Conservation (phyloP, 768 basidiomycete genomes). For the Astraeus odoratus region DNA sequence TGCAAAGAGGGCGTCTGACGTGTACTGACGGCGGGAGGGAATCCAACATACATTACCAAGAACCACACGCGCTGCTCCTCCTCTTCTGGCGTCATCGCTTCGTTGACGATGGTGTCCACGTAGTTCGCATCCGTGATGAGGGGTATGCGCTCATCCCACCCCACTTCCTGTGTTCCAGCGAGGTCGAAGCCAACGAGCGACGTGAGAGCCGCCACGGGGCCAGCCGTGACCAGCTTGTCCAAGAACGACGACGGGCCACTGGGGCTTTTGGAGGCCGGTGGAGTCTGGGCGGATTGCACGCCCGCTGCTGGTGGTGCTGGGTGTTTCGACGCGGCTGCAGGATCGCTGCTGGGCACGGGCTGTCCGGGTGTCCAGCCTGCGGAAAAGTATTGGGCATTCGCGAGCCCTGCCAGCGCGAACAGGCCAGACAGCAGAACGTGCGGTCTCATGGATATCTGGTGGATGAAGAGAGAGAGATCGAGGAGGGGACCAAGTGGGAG, state of each 20-base stretch:
- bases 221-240: conserved; percentile 39
- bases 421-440: conserved; percentile 31
- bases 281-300: conserved; percentile 17
- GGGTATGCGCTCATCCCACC: conserved; percentile 70
- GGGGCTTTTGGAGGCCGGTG: conserved; percentile 17
- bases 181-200: conserved; percentile 63
- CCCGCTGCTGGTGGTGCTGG: conserved; percentile 11
- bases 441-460: conserved; percentile 58
- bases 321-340: no score
- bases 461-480: no score
- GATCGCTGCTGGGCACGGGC: conserved; percentile 32
- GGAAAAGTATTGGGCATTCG: conserved; percentile 68
- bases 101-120: conserved; percentile 63
- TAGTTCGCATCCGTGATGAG: conserved; percentile 83
- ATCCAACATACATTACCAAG: conserved; percentile 57
- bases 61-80: conserved; percentile 70
- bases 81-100: conserved; percentile 56
- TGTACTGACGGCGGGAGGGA: background rate
- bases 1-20: conserved; percentile 16
- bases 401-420: conserved; percentile 14
- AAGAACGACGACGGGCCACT: conserved; percentile 15
- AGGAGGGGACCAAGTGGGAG: no score
- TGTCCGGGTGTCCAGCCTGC: conserved; percentile 79
- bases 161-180: conserved; percentile 38
- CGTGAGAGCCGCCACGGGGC: conserved; percentile 50